phyloP scores from a whole-genome alignment of 2,329 filamentous ascomycete genomes.

The Parasarocladium wereldwijsianum region DNA sequence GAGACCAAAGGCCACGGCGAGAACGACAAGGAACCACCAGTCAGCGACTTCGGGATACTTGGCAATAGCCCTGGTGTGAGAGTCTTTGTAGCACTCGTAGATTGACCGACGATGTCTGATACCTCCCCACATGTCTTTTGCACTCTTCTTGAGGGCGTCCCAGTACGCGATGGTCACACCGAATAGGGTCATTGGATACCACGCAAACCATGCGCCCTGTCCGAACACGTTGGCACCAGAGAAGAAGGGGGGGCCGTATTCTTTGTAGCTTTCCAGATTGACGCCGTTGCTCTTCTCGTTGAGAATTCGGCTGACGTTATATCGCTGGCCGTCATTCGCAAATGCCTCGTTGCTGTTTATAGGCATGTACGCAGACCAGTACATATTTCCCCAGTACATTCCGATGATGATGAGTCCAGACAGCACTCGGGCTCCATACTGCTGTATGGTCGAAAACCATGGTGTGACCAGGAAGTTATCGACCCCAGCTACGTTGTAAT shows the following conservation, averaged over 20 bases:
- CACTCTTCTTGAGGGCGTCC: slow-evolving; percentile 18
- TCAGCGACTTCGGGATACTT: slow-evolving; percentile 28
- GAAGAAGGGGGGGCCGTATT: slow-evolving; percentile 27
- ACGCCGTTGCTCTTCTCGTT: slow-evolving; percentile 19
- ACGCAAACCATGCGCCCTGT: slow-evolving; percentile 25
- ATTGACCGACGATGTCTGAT: slow-evolving; percentile 23
- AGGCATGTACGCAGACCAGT: slow-evolving; percentile 21
- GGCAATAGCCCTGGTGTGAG: slow-evolving; percentile 24
- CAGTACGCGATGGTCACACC: slow-evolving; percentile 24
- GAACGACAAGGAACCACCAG: slow-evolving; percentile 30
- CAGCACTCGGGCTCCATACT: slow-evolving; percentile 19
- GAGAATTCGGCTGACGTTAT: slow-evolving; percentile 21
- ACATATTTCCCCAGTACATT: slow-evolving; percentile 19
- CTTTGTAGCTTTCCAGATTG: slow-evolving; percentile 20
- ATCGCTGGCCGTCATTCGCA: slow-evolving; percentile 22
- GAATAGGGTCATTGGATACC: slow-evolving; percentile 23
- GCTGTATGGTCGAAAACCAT: slow-evolving; percentile 3
- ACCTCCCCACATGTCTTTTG: slow-evolving; percentile 9
- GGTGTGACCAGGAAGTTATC: slow-evolving; percentile 14
- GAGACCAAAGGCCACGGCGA: slow-evolving; percentile 11
- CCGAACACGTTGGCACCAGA: slow-evolving; percentile 18
- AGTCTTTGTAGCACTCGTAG: slow-evolving; percentile 25
- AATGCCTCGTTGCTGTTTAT: slow-evolving; percentile 25
- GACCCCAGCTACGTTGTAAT: slow-evolving; percentile 20
- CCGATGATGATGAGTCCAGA: slow-evolving; percentile 19